These are phyloP conservation scores for Dissophora globulifera DNA, from an alignment of 192 early-diverging fungal species.

Conservation along the genomic window DNA sequence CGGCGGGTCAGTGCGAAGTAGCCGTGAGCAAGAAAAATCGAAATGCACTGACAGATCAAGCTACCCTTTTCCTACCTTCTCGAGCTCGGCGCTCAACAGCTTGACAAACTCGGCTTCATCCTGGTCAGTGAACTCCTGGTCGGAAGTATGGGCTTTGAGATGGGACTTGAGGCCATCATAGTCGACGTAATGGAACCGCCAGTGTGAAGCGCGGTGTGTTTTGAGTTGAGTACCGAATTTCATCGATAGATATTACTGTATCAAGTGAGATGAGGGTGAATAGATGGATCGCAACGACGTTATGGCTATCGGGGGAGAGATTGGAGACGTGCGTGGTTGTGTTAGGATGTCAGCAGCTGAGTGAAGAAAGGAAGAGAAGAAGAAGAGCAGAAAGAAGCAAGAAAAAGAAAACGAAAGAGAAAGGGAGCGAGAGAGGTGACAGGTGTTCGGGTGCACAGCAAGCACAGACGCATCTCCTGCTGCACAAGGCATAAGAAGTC, in stretches of 20 bases:
- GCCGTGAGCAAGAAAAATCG: background rate
- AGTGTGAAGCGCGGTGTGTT: slow-evolving; percentile 74
- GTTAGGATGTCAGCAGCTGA: background rate
- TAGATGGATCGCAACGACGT: no score
- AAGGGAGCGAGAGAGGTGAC: no score
- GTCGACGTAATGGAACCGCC: slow-evolving; percentile 80
- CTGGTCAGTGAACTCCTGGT: slow-evolving; percentile 77
- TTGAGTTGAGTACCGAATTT: slow-evolving; percentile 87
- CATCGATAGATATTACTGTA: slow-evolving; percentile 62
- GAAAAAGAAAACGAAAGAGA: background rate
- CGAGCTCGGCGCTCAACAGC: slow-evolving; percentile 83
- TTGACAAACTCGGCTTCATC: slow-evolving; percentile 91
- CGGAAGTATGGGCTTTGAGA: slow-evolving; percentile 73
- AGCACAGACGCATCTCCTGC: no score
- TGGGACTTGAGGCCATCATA: slow-evolving; percentile 86
- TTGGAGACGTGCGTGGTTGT: background rate
- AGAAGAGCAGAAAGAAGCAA: no score
- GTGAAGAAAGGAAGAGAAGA: no score
- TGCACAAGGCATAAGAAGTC: no score
- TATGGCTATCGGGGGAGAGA: background rate
- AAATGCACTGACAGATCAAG: background rate
- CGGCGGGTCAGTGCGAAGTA: slow-evolving; percentile 49
- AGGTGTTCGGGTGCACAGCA: no score
- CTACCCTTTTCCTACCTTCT: slow-evolving; percentile 70
- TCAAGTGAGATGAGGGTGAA: no score